A percentile compares a stretch with the other conserved stretches of the same genome.
Conservation (phyloP, 768 basidiomycete species). For the Dioszegia hungarica region DNA sequence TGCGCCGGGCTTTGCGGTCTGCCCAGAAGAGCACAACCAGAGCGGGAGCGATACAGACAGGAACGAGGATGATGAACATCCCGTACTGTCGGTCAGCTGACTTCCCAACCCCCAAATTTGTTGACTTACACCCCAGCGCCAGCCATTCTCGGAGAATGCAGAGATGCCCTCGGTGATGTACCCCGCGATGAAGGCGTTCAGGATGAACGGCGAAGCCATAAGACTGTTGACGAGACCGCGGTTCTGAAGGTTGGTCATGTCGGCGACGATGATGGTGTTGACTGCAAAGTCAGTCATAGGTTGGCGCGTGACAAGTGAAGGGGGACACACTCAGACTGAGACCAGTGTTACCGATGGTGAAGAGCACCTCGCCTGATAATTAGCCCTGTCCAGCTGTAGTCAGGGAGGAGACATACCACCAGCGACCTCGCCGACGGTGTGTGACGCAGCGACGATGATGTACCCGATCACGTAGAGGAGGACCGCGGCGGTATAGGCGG, state of each 20-base stretch:
- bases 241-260: conserved; percentile 47
- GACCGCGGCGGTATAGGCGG: conserved; percentile 19
- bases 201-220: conserved; percentile 38
- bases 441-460: conserved; percentile 37
- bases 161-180: conserved; percentile 30
- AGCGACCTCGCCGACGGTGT: conserved; percentile 29
- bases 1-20: conserved; percentile 29
- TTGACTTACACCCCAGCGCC: conserved; percentile 46
- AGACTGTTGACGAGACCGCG: conserved; percentile 41
- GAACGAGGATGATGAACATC: conserved; percentile 45
- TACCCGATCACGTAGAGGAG: conserved; percentile 43
- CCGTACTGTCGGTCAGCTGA: conserved; percentile 24
- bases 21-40: conserved; percentile 42
- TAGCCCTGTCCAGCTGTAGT: neutral
- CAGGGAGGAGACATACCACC: conserved; percentile 3
- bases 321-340: conserved; percentile 31
- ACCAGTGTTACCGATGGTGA: conserved; percentile 41
- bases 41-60: conserved; percentile 34
- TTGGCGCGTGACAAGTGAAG: neutral
- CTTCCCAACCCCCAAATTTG: no score
- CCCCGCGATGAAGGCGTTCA: conserved; percentile 41
- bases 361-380: conserved; percentile 23
- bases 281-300: conserved; percentile 7
- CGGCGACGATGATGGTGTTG: conserved; percentile 40
- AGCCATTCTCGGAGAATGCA: conserved; percentile 31